phyloP scores from a whole-genome alignment of 495 filamentous ascomycete species.

The Podospora anserina region DNA sequence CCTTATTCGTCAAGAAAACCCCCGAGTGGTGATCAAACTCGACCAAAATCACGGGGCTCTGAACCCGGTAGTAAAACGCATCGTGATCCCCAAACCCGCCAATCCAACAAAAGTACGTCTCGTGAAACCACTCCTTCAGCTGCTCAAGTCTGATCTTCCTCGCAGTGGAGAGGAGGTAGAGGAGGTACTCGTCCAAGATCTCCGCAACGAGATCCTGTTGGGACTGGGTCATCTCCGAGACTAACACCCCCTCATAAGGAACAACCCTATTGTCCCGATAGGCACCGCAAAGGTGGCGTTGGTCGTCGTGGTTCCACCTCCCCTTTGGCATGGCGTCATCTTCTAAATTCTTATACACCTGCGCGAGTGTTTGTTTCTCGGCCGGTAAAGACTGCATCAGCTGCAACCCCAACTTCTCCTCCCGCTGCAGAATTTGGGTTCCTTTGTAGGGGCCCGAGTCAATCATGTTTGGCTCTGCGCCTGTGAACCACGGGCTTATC shows the following conservation, averaged over 20 bases:
- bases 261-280: constrained; percentile 73
- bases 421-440: constrained; percentile 60
- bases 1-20: constrained; percentile 68
- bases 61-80: constrained; percentile 73
- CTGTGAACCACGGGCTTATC: constrained; percentile 68
- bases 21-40: constrained; percentile 82
- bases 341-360: constrained; percentile 52
- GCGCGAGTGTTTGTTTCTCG: constrained; percentile 50
- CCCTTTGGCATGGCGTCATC: constrained; percentile 62
- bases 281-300: constrained; percentile 70
- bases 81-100: constrained; percentile 62
- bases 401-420: constrained; percentile 58
- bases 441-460: constrained; percentile 60
- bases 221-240: constrained; percentile 37
- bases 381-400: constrained; percentile 63
- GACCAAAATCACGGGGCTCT: constrained; percentile 66
- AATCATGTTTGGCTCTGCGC: constrained; percentile 72
- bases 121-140: constrained; percentile 49
- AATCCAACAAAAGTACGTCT: constrained; percentile 78
- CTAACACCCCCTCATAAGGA: constrained; percentile 65
- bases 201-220: constrained; percentile 54
- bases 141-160: constrained; percentile 52
- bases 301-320: constrained; percentile 71
- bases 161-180: constrained; percentile 58
- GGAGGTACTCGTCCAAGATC: constrained; percentile 58